phyloP scores from a whole-genome alignment of 768 basidiomycete species.

The Candolleomyces efflorescens region DNA sequence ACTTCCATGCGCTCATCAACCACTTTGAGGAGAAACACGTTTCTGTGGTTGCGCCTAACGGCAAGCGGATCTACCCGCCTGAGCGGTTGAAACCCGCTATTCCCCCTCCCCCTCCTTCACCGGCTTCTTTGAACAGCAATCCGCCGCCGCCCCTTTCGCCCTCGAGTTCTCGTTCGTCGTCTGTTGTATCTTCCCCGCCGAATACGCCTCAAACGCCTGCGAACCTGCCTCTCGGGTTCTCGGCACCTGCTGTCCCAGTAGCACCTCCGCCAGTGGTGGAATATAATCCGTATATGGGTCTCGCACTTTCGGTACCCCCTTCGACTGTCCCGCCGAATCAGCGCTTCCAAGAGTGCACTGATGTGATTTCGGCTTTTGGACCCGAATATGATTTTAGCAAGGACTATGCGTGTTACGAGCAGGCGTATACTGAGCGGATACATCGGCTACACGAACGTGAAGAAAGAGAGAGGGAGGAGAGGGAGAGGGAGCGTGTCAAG shows the following conservation, averaged over 20 bases:
- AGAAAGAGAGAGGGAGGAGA: neutral
- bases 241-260: neutral
- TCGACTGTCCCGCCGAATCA: neutral
- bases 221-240: neutral
- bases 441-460: neutral
- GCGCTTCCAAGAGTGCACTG: neutral
- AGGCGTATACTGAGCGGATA: neutral
- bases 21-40: constrained; percentile 43
- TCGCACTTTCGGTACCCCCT: neutral
- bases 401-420: constrained; percentile 8
- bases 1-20: constrained; percentile 47
- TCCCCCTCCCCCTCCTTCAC: constrained; percentile 3
- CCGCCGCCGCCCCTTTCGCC: constrained; percentile 1
- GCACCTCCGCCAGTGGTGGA: neutral
- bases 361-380: constrained; percentile 9
- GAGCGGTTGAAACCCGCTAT: constrained; percentile 11
- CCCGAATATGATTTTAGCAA: constrained; percentile 8
- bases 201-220: constrained; percentile 8
- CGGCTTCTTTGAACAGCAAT: neutral
- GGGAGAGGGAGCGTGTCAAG: neutral
- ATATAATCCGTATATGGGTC: neutral
- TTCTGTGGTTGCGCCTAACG: constrained; percentile 20
- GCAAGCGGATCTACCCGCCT: constrained; percentile 29
- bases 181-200: constrained; percentile 14
- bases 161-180: constrained; percentile 16